Evolutionary conservation across 1,284 basidiomycete genomes (phyloP).

Genomic region (Cerrena zonata): DNA sequence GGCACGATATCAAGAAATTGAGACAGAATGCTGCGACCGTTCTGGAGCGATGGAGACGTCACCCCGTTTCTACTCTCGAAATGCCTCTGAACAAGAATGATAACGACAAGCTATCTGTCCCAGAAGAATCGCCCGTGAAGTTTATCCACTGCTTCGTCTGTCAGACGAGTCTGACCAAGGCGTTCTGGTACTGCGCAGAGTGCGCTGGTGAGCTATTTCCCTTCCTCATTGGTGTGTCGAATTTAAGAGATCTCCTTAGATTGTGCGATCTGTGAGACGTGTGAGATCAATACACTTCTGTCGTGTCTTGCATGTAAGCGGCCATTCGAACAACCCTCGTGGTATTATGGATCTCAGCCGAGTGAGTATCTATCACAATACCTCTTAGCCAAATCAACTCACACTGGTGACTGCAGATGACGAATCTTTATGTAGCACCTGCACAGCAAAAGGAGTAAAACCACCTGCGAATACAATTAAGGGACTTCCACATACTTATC

Average conservation of each 20-base stretch:
- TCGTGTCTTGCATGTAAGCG: conserved; percentile 6
- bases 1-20: neutral
- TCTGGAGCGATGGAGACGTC: neutral
- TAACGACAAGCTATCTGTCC: neutral
- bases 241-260: conserved; percentile 3
- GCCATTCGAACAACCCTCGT: conserved; percentile 12
- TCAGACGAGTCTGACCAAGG: conserved; percentile 9
- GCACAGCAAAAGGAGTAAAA: neutral
- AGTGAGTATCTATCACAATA: neutral
- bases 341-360: conserved; percentile 11
- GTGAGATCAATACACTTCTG: conserved; percentile 8
- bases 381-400: neutral
- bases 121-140: neutral
- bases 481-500: conserved; percentile 5
- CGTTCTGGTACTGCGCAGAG: conserved; percentile 27
- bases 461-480: neutral
- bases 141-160: conserved; percentile 13
- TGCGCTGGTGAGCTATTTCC: conserved; percentile 14
- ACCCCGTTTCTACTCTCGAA: neutral
- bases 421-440: conserved; percentile 10
- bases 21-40: conserved; percentile 3
- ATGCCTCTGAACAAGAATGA: neutral
- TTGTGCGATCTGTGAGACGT: conserved; percentile 16
- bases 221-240: conserved; percentile 9
- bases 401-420: conserved; percentile 7